phyloP scores from a whole-genome alignment of 2,329 filamentous ascomycete species.

The Trichoderma hamatum region DNA sequence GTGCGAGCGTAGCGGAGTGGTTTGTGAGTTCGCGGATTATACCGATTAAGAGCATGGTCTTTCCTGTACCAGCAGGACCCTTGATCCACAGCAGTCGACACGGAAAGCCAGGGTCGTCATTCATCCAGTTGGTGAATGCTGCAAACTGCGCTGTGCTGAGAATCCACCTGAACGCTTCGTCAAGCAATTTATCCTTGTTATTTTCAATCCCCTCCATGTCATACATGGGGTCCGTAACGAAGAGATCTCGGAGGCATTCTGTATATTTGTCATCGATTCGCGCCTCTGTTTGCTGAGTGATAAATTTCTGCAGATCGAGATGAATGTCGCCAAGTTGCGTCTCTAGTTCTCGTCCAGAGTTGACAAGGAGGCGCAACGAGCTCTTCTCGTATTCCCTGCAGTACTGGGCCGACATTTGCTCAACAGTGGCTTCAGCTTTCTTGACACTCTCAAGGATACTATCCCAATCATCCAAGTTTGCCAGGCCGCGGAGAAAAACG shows the following conservation, averaged over 20 bases:
- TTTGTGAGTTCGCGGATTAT: constrained; percentile 35
- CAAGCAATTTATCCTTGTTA: constrained; percentile 28
- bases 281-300: constrained; percentile 27
- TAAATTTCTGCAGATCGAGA: constrained; percentile 29
- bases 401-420: constrained; percentile 3
- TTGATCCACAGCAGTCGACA: constrained; percentile 40
- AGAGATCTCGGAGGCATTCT: constrained; percentile 29
- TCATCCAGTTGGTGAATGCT: constrained; percentile 37
- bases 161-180: constrained; percentile 28
- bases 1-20: constrained; percentile 22
- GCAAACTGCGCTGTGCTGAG: not conserved
- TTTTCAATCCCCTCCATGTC: constrained; percentile 29
- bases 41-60: constrained; percentile 42
- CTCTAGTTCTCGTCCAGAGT: constrained; percentile 24
- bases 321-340: constrained; percentile 26
- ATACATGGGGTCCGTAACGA: constrained; percentile 26
- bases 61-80: constrained; percentile 43
- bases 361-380: not conserved
- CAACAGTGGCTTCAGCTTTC: constrained; percentile 35
- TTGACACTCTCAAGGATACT: constrained; percentile 16
- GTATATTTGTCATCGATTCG: constrained; percentile 27
- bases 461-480: constrained; percentile 43
- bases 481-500: constrained; percentile 37
- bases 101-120: constrained; percentile 20
- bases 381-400: constrained; percentile 13